Conservation (phyloP, 352 stramenopile species). For the Globisporangium acanthophoron region DNA sequence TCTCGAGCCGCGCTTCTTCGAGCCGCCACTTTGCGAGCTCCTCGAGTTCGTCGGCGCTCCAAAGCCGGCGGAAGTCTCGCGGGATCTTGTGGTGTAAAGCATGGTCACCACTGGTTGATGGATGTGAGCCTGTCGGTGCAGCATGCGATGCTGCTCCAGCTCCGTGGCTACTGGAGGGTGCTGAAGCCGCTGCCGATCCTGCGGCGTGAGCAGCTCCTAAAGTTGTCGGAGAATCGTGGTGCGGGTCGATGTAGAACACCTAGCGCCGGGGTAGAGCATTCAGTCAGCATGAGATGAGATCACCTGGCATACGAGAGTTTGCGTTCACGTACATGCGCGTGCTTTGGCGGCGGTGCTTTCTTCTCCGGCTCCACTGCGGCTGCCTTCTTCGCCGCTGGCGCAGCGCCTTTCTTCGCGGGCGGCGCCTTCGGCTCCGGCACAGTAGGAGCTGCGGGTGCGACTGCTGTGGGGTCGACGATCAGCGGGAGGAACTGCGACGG, state of each 20-base stretch:
- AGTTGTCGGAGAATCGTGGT: constrained; percentile 6
- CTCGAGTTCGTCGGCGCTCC: constrained; percentile 51
- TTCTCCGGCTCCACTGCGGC: constrained; percentile 37
- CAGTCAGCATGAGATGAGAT: neutral
- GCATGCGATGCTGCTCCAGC: neutral
- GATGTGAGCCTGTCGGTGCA: neutral
- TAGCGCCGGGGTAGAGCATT: neutral
- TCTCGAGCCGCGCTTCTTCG: constrained; percentile 52
- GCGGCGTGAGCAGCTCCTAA: neutral
- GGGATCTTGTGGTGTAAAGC: constrained; percentile 23
- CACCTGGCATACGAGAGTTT: neutral
- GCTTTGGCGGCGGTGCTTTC: constrained; percentile 30
- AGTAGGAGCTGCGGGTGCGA: constrained; percentile 5
- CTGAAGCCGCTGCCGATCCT: neutral
- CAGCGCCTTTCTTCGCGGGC: constrained; percentile 24
- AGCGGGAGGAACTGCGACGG: constrained; percentile 50
- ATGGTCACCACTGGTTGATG: constrained; percentile 1
- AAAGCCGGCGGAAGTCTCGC: constrained; percentile 63
- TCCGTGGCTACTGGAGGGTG: neutral
- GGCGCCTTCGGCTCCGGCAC: constrained; percentile 24
- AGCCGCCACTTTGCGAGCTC: constrained; percentile 36
- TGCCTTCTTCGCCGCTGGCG: constrained; percentile 30
- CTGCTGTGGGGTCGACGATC: constrained; percentile 27
- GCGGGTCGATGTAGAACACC: constrained; percentile 23
- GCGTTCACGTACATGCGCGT: constrained; percentile 32